These are phyloP conservation scores for Emericellopsis terricola DNA, from an alignment of 495 filamentous ascomycete species.

Conservation along the genomic window DNA sequence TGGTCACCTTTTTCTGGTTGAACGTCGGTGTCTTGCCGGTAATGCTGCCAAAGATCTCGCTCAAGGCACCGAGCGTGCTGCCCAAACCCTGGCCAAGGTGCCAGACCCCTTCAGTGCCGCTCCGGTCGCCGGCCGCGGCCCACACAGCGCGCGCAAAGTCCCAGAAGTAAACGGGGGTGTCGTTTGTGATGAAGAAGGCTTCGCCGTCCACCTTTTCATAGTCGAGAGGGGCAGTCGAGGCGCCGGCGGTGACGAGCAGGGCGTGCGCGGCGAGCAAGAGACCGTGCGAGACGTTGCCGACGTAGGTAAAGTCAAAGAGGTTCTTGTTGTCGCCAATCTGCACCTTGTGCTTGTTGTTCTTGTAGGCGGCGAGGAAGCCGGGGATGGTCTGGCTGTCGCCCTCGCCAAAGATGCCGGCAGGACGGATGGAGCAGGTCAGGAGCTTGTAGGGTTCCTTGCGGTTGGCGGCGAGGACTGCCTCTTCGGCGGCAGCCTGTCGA, in stretches of 20 bases:
- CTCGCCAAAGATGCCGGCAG: constrained; percentile 82
- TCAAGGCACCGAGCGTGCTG: constrained; percentile 42
- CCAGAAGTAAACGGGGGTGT: constrained; percentile 87
- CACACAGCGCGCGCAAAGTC: constrained; percentile 71
- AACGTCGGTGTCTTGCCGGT: constrained; percentile 60
- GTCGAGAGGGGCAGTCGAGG: constrained; percentile 42
- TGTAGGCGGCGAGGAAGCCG: constrained; percentile 45
- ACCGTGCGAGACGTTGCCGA: constrained; percentile 58
- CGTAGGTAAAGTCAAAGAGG: constrained; percentile 72
- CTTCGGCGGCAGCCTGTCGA: constrained; percentile 68
- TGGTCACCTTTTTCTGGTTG: constrained; percentile 55
- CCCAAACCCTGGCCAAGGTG: constrained; percentile 45
- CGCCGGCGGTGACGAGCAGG: constrained; percentile 42
- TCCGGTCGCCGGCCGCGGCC: constrained; percentile 45
- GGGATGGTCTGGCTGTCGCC: constrained; percentile 54
- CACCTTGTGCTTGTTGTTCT: constrained; percentile 48
- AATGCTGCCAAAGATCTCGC: constrained; percentile 48
- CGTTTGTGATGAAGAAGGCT: constrained; percentile 92
- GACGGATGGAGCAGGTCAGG: constrained; percentile 65
- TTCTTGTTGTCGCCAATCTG: constrained; percentile 85
- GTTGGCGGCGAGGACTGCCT: constrained; percentile 71
- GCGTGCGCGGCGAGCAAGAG: constrained; percentile 55
- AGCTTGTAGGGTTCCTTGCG: constrained; percentile 42
- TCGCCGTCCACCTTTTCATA: constrained; percentile 79
- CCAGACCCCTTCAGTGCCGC: constrained; percentile 51